Conservation (phyloP, 2,329 filamentous ascomycete species). For the Fusarium bactridioides region DNA sequence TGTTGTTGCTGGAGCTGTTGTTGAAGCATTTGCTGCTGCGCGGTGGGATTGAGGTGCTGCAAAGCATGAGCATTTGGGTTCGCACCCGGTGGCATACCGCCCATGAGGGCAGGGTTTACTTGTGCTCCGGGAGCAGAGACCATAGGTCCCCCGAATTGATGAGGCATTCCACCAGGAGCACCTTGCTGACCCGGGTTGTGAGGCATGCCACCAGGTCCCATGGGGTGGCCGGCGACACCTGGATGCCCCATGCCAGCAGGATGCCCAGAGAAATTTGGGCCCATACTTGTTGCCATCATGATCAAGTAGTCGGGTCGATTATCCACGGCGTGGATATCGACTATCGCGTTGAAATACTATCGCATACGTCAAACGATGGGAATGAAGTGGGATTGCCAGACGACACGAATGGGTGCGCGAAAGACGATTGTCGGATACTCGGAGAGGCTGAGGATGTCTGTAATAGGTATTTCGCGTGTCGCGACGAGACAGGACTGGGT, state of each 20-base stretch:
- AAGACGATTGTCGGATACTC: conserved; percentile 24
- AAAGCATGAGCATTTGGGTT: conserved; percentile 73
- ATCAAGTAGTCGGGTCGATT: conserved; percentile 53
- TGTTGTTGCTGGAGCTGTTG: conserved; percentile 54
- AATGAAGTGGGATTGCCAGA: conserved; percentile 8
- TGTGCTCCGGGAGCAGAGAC: conserved; percentile 76
- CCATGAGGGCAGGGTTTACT: conserved; percentile 80
- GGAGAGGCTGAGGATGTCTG: conserved; percentile 25
- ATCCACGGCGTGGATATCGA: conserved; percentile 70
- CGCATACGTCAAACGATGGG: conserved; percentile 46
- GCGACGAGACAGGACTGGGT: conserved; percentile 37
- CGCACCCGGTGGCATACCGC: conserved; percentile 74
- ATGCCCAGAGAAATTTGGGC: conserved; percentile 71
- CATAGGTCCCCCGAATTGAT: conserved; percentile 73
- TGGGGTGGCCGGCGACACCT: conserved; percentile 71
- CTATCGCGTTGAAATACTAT: conserved; percentile 53
- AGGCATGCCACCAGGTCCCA: conserved; percentile 65
- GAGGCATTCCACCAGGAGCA: conserved; percentile 70
- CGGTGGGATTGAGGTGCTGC: conserved; percentile 74
- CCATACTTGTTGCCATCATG: conserved; percentile 76
- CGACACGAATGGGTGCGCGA: conserved; percentile 26
- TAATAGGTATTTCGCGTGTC: conserved; percentile 41
- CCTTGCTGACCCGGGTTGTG: conserved; percentile 76
- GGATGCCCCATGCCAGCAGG: conserved; percentile 76
- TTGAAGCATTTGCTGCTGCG: conserved; percentile 65